Conservation (phyloP, 371 early-diverging fungal species). For the Zychaea mexicana region DNA sequence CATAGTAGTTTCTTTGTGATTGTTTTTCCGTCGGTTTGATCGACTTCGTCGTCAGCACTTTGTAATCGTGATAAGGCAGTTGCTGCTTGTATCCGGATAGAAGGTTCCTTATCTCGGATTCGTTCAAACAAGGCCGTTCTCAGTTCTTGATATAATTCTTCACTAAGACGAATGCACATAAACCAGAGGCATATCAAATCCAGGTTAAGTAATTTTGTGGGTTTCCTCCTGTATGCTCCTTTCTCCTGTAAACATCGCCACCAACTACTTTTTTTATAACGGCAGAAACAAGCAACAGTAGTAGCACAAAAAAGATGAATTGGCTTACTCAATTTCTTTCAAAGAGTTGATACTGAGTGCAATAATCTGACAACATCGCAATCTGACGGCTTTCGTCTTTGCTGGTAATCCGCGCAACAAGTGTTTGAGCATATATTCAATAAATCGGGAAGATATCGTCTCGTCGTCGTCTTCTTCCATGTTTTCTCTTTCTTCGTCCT, state of each 20-base stretch:
- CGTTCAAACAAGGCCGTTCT: slow-evolving; percentile 68
- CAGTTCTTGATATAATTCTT: slow-evolving; percentile 74
- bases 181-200: slow-evolving; percentile 4
- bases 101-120: slow-evolving; percentile 80
- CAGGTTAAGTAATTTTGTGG: too few relatives aligned
- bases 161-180: slow-evolving; percentile 43
- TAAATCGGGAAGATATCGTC: slow-evolving; percentile 72
- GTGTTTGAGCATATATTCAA: slow-evolving; percentile 68
- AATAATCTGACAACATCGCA: slow-evolving; percentile 80
- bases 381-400: slow-evolving; percentile 75
- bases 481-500: slow-evolving; percentile 20
- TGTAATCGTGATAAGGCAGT: slow-evolving; percentile 81
- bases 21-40: slow-evolving; percentile 56
- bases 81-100: slow-evolving; percentile 80
- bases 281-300: too few relatives aligned
- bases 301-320: too few relatives aligned
- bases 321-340: slow-evolving; percentile 80
- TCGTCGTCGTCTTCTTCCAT: slow-evolving; percentile 47
- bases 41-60: slow-evolving; percentile 58
- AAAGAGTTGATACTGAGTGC: slow-evolving; percentile 75
- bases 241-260: too few relatives aligned
- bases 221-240: too few relatives aligned
- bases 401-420: slow-evolving; percentile 75
- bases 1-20: slow-evolving; percentile 68
- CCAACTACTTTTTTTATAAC: too few relatives aligned